These are phyloP conservation scores for Tausonia pullulans DNA, from an alignment of 1,284 basidiomycete species.

Conservation along the genomic window DNA sequence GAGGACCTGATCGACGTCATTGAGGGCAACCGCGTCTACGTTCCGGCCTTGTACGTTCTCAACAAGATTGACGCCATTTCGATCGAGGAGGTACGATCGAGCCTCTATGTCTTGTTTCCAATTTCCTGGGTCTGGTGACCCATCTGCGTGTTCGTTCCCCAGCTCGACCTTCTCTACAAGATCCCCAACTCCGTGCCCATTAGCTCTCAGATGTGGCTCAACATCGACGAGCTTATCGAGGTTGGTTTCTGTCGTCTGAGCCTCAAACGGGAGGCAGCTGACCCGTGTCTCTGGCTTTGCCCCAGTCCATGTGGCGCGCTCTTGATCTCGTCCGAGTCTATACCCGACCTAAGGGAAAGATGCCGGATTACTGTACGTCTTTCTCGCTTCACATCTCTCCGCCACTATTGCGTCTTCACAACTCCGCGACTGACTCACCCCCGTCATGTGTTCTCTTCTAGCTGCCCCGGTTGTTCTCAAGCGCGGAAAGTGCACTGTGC, in stretches of 20 bases:
- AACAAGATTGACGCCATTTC: conserved; percentile 92
- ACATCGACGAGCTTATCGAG: conserved; percentile 88
- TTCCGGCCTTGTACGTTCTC: conserved; percentile 73
- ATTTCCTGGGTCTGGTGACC: too few species aligned
- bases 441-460: neutral
- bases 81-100: conserved; percentile 60
- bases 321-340: conserved; percentile 38
- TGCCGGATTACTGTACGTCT: conserved; percentile 64
- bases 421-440: conserved; percentile 45
- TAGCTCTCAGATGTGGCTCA: conserved; percentile 87
- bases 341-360: conserved; percentile 83
- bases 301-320: conserved; percentile 7
- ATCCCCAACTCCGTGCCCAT: conserved; percentile 94
- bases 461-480: conserved; percentile 50
- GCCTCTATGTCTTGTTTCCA: too few species aligned
- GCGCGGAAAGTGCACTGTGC: conserved; percentile 41
- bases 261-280: neutral
- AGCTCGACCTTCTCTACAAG: conserved; percentile 71
- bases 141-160: too few species aligned
- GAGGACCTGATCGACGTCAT: conserved; percentile 97
- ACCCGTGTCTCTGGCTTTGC: neutral
- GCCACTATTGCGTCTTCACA: neutral
- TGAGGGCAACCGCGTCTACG: conserved; percentile 89
- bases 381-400: neutral
- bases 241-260: conserved; percentile 45